Evolutionary conservation across 2,329 filamentous ascomycete genomes (phyloP).

Genomic region (Fusarium ambrosium): DNA sequence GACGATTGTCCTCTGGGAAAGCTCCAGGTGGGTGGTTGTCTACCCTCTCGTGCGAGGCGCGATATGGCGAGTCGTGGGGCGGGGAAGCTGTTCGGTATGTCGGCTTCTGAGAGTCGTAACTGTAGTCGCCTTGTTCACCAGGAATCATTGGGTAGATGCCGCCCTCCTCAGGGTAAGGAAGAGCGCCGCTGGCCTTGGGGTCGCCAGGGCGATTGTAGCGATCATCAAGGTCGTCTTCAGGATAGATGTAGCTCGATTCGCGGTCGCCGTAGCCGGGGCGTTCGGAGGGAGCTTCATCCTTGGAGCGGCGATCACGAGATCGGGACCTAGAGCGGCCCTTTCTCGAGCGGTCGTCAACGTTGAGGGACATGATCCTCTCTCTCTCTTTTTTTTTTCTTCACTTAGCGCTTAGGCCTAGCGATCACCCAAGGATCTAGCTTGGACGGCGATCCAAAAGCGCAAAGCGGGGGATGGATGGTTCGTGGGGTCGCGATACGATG

Average conservation of each 20-base stretch:
- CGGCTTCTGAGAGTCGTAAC: slow-evolving; percentile 55
- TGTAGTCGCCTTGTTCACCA: slow-evolving; percentile 54
- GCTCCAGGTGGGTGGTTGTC: slow-evolving; percentile 50
- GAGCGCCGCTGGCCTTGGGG: slow-evolving; percentile 50
- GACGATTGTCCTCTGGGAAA: slow-evolving; percentile 52
- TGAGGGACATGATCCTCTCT: slow-evolving; percentile 62
- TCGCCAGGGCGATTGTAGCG: slow-evolving; percentile 51
- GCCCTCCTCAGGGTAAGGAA: slow-evolving; percentile 58
- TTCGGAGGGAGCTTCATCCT: slow-evolving; percentile 49
- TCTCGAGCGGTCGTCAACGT: slow-evolving; percentile 60
- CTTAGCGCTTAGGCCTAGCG: slow-evolving; percentile 13
- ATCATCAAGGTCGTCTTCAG: slow-evolving; percentile 59
- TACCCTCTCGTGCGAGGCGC: slow-evolving; percentile 53
- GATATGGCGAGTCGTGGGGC: slow-evolving; percentile 53
- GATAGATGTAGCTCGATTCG: slow-evolving; percentile 59
- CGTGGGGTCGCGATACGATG: slow-evolving; percentile 10
- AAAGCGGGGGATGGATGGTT: slow-evolving; percentile 25
- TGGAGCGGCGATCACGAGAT: slow-evolving; percentile 54
- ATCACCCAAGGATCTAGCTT: slow-evolving; percentile 17
- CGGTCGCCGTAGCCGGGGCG: slow-evolving; percentile 54
- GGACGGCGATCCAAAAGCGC: slow-evolving; percentile 5
- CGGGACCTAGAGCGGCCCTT: slow-evolving; percentile 64
- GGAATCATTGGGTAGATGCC: slow-evolving; percentile 55
- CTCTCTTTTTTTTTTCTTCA: slow-evolving; percentile 1
- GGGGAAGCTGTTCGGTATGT: slow-evolving; percentile 54